Evolutionary conservation across 352 stramenopile genomes (phyloP).

Genomic region (Blastocystis sp.): DNA sequence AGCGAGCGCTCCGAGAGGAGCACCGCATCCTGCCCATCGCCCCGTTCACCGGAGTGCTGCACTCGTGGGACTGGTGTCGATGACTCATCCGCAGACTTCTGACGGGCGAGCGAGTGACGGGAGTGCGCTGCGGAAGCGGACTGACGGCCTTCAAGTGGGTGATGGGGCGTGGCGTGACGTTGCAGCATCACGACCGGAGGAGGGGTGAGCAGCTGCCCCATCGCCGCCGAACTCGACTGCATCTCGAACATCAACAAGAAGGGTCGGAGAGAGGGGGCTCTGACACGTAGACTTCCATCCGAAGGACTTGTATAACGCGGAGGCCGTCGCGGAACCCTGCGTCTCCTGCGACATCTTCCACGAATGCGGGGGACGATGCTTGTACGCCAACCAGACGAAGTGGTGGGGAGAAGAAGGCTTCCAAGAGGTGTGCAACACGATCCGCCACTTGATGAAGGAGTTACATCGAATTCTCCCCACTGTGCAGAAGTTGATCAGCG

Average conservation of each 20-base stretch:
- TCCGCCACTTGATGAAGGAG: conserved; percentile 66
- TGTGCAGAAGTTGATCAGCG: conserved; percentile 63
- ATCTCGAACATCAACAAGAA: conserved; percentile 64
- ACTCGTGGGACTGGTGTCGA: background rate
- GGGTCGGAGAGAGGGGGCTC: background rate
- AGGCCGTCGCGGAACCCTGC: conserved; percentile 63
- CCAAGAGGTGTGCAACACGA: conserved; percentile 64
- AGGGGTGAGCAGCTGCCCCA: conserved; percentile 65
- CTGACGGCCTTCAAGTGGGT: conserved; percentile 65
- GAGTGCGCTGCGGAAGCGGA: conserved; percentile 64
- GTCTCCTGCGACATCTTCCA: conserved; percentile 65
- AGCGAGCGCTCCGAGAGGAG: conserved; percentile 62
- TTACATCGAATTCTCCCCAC: conserved; percentile 64
- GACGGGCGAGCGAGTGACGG: conserved; percentile 63
- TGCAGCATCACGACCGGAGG: conserved; percentile 64
- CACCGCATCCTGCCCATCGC: conserved; percentile 64
- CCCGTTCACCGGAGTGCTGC: conserved; percentile 64
- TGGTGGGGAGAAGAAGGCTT: conserved; percentile 67
- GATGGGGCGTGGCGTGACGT: background rate
- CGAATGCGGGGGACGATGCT: conserved; percentile 65
- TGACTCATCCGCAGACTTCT: conserved; percentile 14
- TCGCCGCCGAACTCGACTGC: conserved; percentile 64
- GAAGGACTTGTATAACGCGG: conserved; percentile 63
- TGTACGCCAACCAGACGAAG: conserved; percentile 67
- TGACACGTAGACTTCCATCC: conserved; percentile 63